These are phyloP conservation scores for Tylopilus intermedius DNA, from an alignment of 768 basidiomycete species.

Conservation along the genomic window DNA sequence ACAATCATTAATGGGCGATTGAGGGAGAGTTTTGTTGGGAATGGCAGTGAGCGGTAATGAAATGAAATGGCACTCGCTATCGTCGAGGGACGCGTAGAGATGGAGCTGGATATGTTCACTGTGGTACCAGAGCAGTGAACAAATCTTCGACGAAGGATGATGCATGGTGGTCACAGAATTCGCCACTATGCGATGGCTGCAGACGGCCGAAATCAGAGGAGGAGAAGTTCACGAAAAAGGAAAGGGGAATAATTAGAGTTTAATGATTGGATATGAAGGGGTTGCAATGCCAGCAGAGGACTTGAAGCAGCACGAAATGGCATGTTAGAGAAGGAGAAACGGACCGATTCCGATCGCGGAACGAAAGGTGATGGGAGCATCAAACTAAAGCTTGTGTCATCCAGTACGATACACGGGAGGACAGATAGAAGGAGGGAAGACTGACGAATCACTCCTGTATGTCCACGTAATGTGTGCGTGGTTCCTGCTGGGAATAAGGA, in stretches of 20 bases:
- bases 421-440: slow-evolving; percentile 12
- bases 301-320: slow-evolving; percentile 7
- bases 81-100: slow-evolving; percentile 3
- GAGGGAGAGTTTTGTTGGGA: slow-evolving; percentile 5
- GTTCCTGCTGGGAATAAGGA: slow-evolving; percentile 15
- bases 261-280: slow-evolving; percentile 26
- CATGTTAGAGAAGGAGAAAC: slow-evolving; percentile 2
- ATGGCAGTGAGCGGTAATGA: slow-evolving; percentile 1
- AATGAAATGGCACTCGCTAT: slow-evolving; percentile 11
- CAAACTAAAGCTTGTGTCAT: slow-evolving; percentile 20
- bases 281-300: slow-evolving; percentile 6
- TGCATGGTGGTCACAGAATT: background rate
- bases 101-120: background rate
- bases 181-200: slow-evolving; percentile 1
- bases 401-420: slow-evolving; percentile 1
- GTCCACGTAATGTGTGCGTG: slow-evolving; percentile 20
- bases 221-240: slow-evolving; percentile 7
- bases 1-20: slow-evolving; percentile 17
- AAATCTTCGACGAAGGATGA: background rate
- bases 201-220: background rate
- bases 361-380: slow-evolving; percentile 1
- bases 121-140: background rate
- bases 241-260: slow-evolving; percentile 16
- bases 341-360: slow-evolving; percentile 2
- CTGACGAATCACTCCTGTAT: slow-evolving; percentile 15